Evolutionary conservation across 148 eudicot genomes (phyloP).

Genomic region (Cornus kousa): DNA sequence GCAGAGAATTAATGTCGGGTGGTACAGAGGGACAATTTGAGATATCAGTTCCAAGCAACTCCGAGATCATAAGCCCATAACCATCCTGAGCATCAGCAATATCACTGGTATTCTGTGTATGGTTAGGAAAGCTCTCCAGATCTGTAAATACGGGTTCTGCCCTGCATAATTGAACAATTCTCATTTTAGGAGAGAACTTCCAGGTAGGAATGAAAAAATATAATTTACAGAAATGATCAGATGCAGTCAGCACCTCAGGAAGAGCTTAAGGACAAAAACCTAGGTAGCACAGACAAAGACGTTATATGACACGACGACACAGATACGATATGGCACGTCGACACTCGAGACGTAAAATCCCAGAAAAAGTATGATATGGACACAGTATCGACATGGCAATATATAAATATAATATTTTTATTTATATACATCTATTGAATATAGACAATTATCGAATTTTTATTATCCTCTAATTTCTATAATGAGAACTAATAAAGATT

Average conservation of each 20-base stretch:
- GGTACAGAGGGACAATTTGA: constrained; percentile 65
- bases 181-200: constrained; percentile 13
- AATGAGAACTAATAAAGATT: too few relatives aligned
- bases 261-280: background rate
- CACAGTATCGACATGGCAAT: too few relatives aligned
- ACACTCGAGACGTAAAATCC: too few relatives aligned
- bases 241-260: background rate
- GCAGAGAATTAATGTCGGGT: constrained; percentile 60
- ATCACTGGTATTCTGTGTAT: constrained; percentile 51
- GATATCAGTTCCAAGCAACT: constrained; percentile 78
- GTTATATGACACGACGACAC: too few relatives aligned
- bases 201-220: background rate
- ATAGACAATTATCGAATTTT: too few relatives aligned
- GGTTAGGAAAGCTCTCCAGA: constrained; percentile 49
- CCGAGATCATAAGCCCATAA: constrained; percentile 94
- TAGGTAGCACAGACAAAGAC: too few relatives aligned
- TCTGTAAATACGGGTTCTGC: constrained; percentile 46
- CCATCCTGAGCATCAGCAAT: constrained; percentile 77
- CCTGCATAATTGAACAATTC: constrained; percentile 41
- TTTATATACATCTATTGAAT: too few relatives aligned
- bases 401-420: too few relatives aligned
- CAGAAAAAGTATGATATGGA: too few relatives aligned
- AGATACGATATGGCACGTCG: too few relatives aligned
- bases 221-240: background rate
- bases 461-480: too few relatives aligned